Conservation (phyloP, 306 rosid genomes). For the Malus orientalis region DNA sequence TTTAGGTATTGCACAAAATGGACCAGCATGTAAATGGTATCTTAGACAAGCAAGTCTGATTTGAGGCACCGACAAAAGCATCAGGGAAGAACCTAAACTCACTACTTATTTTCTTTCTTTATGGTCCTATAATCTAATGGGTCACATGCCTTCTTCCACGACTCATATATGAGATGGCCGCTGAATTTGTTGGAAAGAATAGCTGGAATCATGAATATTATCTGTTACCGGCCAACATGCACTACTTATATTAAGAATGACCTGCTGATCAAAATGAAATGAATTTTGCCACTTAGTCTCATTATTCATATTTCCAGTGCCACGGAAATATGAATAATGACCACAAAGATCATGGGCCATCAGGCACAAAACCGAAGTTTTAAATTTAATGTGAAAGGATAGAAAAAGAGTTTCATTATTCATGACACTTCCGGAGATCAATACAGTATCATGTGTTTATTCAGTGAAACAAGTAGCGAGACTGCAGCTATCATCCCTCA, state of each 20-base stretch:
- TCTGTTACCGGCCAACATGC: not conserved
- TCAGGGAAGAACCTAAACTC: not conserved
- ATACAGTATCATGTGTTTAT: not conserved
- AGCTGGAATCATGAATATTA: not conserved
- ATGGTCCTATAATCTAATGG: not conserved
- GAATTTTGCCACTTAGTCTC: not conserved
- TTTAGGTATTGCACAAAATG: conserved; percentile 12
- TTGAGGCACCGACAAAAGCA: not conserved
- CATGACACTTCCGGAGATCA: not conserved
- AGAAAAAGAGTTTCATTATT: not conserved
- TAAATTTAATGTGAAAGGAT: not conserved
- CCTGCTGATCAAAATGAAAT: not conserved
- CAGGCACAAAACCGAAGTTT: not conserved
- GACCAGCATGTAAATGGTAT: not conserved
- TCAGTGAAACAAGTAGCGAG: not conserved
- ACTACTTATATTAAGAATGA: not conserved
- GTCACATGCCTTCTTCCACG: not conserved
- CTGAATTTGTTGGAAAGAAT: not conserved
- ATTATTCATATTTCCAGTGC: not conserved
- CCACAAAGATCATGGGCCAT: not conserved
- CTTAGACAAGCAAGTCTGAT: not conserved
- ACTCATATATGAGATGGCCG: not conserved
- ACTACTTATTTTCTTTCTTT: not conserved
- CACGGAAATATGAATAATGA: not conserved
- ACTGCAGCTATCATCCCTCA: not conserved